phyloP scores from a whole-genome alignment of 2,329 filamentous ascomycete species.

The Fusarium sp. region DNA sequence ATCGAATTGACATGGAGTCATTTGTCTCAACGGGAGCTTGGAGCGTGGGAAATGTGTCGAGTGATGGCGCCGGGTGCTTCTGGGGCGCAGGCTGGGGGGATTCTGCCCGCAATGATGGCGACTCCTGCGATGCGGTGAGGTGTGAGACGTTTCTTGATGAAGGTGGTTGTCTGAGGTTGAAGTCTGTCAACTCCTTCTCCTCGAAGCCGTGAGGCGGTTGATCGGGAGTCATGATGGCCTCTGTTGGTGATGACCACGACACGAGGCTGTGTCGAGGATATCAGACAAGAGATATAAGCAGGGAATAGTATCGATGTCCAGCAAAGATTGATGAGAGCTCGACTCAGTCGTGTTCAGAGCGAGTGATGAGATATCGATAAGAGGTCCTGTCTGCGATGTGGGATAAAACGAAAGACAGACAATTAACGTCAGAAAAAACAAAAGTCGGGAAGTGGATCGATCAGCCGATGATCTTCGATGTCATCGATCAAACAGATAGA shows the following conservation, averaged over 20 bases:
- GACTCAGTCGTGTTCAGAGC: constrained; percentile 24
- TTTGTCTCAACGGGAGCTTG: constrained; percentile 48
- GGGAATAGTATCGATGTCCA: not conserved
- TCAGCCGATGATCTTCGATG: constrained; percentile 37
- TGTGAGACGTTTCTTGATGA: constrained; percentile 36
- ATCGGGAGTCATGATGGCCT: constrained; percentile 39
- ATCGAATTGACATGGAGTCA: constrained; percentile 38
- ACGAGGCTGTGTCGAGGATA: constrained; percentile 3
- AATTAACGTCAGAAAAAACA: constrained; percentile 3
- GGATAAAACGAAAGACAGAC: constrained; percentile 28
- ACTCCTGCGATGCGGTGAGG: constrained; percentile 14
- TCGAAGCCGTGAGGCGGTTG: constrained; percentile 30
- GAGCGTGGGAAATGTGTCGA: constrained; percentile 51
- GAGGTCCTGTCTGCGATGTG: constrained; percentile 11
- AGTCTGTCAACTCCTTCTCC: constrained; percentile 34
- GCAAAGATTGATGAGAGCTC: constrained; percentile 9
- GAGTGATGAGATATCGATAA: constrained; percentile 36
- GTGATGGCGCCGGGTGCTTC: constrained; percentile 45
- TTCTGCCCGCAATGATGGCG: constrained; percentile 7
- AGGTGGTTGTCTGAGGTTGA: constrained; percentile 37
- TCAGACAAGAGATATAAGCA: not conserved
- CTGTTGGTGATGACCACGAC: constrained; percentile 6
- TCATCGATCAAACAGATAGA: constrained; percentile 32
- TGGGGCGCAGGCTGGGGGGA: constrained; percentile 25
- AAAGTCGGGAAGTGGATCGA: constrained; percentile 32